Evolutionary conservation across 1,284 basidiomycete genomes (phyloP).

Genomic region (Austropuccinia psidii): DNA sequence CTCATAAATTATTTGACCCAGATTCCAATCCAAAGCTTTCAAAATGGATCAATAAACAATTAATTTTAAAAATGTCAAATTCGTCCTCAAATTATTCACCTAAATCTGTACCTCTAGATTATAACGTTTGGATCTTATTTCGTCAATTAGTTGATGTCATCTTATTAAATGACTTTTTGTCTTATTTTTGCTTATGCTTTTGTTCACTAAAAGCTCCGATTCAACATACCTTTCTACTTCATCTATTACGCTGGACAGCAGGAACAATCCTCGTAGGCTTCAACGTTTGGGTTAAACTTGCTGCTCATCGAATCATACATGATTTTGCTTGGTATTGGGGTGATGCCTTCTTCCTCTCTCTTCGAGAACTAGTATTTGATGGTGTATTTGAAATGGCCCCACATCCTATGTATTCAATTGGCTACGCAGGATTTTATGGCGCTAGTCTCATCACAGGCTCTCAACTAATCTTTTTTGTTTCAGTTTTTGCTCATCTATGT

Average conservation of each 20-base stretch:
- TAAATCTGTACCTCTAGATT: constrained; percentile 42
- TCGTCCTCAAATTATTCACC: constrained; percentile 7
- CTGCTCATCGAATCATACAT: constrained; percentile 93
- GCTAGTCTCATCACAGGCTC: constrained; percentile 79
- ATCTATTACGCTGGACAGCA: constrained; percentile 76
- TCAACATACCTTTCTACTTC: constrained; percentile 59
- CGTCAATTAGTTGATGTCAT: constrained; percentile 90
- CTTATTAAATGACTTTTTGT: constrained; percentile 88
- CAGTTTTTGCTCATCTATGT: constrained; percentile 80
- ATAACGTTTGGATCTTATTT: constrained; percentile 71
- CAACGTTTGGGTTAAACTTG: constrained; percentile 97
- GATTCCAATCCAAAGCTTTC: constrained; percentile 38
- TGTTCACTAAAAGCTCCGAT: constrained; percentile 47
- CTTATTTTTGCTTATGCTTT: constrained; percentile 84
- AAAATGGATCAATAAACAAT: constrained; percentile 63
- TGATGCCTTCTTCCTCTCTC: constrained; percentile 78
- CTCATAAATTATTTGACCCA: constrained; percentile 6
- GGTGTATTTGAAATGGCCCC: constrained; percentile 88
- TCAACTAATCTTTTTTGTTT: constrained; percentile 86
- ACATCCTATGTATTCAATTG: constrained; percentile 91
- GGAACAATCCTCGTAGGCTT: constrained; percentile 80
- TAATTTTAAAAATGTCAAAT: constrained; percentile 26
- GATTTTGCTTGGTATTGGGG: constrained; percentile 82
- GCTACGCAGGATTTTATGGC: constrained; percentile 66
- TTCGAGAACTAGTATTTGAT: constrained; percentile 75